Evolutionary conservation across 768 basidiomycete genomes (phyloP).

Genomic region (Suillus sp.): DNA sequence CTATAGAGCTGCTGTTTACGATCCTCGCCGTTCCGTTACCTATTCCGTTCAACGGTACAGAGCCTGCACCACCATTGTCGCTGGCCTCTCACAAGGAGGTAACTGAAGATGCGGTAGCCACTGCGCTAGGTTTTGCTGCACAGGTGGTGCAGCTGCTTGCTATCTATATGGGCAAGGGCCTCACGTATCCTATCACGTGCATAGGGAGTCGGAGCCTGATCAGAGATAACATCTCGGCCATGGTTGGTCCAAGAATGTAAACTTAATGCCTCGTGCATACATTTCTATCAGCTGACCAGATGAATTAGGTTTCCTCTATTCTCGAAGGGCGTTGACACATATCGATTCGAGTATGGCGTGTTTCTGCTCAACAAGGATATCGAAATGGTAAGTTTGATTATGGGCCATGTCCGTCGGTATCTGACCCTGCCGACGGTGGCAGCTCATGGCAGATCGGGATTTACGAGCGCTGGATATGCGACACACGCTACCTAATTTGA

Average conservation of each 20-base stretch:
- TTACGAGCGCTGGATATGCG: conserved; percentile 89
- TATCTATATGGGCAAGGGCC: conserved; percentile 68
- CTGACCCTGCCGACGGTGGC: conserved; percentile 14
- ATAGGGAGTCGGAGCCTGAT: conserved; percentile 90
- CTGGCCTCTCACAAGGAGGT: conserved; percentile 67
- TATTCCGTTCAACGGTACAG: conserved; percentile 70
- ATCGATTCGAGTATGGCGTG: conserved; percentile 97
- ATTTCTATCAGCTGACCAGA: conserved; percentile 16
- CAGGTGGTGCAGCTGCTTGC: conserved; percentile 84
- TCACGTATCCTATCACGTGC: conserved; percentile 90
- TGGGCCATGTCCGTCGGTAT: not conserved
- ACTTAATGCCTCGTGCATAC: conserved; percentile 32
- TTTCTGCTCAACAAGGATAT: conserved; percentile 97
- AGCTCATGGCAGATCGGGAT: conserved; percentile 93
- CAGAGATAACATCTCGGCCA: conserved; percentile 89
- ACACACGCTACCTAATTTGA: conserved; percentile 95
- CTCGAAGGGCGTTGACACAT: conserved; percentile 92
- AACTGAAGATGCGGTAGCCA: conserved; percentile 85
- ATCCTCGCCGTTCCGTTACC: conserved; percentile 90
- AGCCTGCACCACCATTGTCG: conserved; percentile 82
- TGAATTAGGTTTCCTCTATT: conserved; percentile 87
- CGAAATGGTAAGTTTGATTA: conserved; percentile 65
- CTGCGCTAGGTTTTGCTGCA: conserved; percentile 88
- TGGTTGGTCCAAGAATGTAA: conserved; percentile 94
- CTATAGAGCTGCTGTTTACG: conserved; percentile 84